Base-by-base conservation (phyloP, 345 rosid species). In the Hevea brasiliensis region DNA sequence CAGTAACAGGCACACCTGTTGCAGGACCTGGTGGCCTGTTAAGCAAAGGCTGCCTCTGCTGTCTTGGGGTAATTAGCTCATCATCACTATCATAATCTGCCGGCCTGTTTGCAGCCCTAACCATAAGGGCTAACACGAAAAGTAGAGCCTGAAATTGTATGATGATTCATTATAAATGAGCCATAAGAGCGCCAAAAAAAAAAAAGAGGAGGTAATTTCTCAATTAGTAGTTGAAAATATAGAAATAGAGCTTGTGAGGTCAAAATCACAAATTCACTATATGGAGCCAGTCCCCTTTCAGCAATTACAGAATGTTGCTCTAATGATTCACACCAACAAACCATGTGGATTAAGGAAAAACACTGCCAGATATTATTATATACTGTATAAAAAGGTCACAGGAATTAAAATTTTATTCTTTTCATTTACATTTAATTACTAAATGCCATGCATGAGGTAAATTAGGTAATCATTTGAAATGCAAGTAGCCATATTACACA, bases 41-140 rank as follows among this genome's bases (percentile, higher is more conserved):
- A 73, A 96, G 50, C 84, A 96, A 83, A 65, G 98, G 99, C 81
- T 91, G 97, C 44, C 89, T 82, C 76, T 89, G 98, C 81, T 89
- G 94, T 77, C 96, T 88, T 50, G 94, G 86, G 61, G 80, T 81
- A 65, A 92, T 82, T 48, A 81, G 78, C 72, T 96, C 99, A 78
- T 96, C 98, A 69, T 96, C 99, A 71, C 99, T 93, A 81, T 96
- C 99, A 78, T 93, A 96, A 54, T 91, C 96, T 21, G 71, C 83
- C 13, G 98, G 96, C 79, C 72, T 80, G 74, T 93, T 90, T 61
- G 90, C 91, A 67, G 98, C 82, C 74, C 98, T 85, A 40, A 96
- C 95, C 68, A 89, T 62, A 67, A 96, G 85, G 63, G 98, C 89
- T 75, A 96, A 85, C 83, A 90, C 71, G 89, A 96, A 93, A 61